Base-by-base conservation (phyloP, 306 rosid genomes). In the Crataegus laevigata region DNA sequence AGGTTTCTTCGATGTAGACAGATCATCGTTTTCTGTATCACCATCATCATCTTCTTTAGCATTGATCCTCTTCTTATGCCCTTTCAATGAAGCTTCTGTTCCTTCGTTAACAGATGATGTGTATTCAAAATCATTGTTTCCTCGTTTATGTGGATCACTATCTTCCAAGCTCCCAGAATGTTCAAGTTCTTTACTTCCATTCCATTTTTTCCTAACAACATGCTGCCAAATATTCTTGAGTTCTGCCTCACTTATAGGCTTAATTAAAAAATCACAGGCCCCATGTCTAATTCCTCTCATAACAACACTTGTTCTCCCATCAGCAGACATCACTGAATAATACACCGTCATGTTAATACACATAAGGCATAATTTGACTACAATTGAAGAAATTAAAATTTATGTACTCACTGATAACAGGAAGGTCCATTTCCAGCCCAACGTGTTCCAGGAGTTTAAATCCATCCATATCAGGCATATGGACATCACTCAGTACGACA, bases 301-400 rank as follows among this genome's bases (percentile, higher is more conserved):
- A 15, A 77, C 80, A 21, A 75, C 78, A 69, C 77, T 81, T 60
- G 72, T 66, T 66, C 80, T 62, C 32, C 77, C 82, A 76, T 89
- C 94, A 57, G 69, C 78, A 67, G 91, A 91, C 97, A 89, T 87
- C 94, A 91, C 97, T 91, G 74, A 77, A 77, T 2, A 81, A 65
- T 40, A 82, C 54, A 77, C 45, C 68, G 4, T 38, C 64, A 69
- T 34, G 36, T 83, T 66, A 77, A 68, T 38, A 52, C 30, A 66
- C 18, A 69, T 52, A 80, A 65, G 63, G 63, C 22, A 32, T 66
- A 30, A 68, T 24, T 36, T 3, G 2, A 81, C 25, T 12, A 73
- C 18, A 26, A 28, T 65, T 65, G 32, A 32, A 71, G 51, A 68
- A 77, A 47, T 40, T 15, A 62, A 21, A 70, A 47, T 66, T 21